These are phyloP conservation scores for Ceriops tagal DNA, from an alignment of 345 rosid species.

Conservation along the genomic window DNA sequence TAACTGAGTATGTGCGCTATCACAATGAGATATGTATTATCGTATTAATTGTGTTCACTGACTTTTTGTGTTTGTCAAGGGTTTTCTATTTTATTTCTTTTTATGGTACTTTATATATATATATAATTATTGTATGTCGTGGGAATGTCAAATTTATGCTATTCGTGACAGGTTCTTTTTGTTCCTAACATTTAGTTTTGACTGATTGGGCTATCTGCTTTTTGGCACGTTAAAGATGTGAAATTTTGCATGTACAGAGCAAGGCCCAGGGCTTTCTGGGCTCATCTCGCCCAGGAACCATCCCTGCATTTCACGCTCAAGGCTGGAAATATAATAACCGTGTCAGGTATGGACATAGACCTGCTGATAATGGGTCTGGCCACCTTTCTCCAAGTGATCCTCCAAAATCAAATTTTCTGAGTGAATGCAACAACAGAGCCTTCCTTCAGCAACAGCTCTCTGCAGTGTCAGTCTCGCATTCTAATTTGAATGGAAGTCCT, in stretches of 20 bases:
- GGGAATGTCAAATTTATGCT: too few species aligned
- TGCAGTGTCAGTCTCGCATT: conserved; percentile 25
- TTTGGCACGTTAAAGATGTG: neutral
- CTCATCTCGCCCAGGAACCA: conserved; percentile 61
- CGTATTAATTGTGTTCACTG: too few species aligned
- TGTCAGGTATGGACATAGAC: conserved; percentile 51
- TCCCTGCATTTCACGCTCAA: conserved; percentile 21
- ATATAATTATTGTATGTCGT: too few species aligned
- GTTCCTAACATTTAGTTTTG: neutral
- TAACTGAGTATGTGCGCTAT: too few species aligned
- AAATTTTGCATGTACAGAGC: conserved; percentile 50
- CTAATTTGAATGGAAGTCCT: conserved; percentile 25
- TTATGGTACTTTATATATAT: too few species aligned
- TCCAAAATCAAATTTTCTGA: conserved; percentile 11
- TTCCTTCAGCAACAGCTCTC: neutral
- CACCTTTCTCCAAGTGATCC: conserved; percentile 8
- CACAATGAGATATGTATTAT: too few species aligned
- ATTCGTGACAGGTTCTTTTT: neutral
- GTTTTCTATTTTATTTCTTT: too few species aligned
- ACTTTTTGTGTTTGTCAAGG: too few species aligned
- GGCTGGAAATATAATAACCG: conserved; percentile 9
- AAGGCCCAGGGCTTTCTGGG: conserved; percentile 66
- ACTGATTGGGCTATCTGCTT: too few species aligned
- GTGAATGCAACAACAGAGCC: conserved; percentile 4
- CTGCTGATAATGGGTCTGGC: conserved; percentile 37